A percentile compares a stretch with the other conserved stretches of the same genome.
Conservation (phyloP, 805 yeast species). For the Lipomyces chichibuensis region DNA sequence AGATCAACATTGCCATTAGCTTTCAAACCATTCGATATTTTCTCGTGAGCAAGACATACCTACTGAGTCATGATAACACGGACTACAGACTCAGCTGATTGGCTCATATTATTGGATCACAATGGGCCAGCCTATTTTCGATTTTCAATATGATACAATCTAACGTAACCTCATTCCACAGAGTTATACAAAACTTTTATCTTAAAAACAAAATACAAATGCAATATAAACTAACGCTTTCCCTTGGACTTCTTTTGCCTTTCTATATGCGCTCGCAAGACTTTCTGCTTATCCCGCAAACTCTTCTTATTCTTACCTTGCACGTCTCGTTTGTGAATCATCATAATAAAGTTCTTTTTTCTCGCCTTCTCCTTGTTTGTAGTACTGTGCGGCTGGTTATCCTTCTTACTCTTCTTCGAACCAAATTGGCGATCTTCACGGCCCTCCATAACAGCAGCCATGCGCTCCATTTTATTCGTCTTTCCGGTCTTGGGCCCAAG, state of each 20-base stretch:
- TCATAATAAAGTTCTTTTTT: conserved; percentile 98
- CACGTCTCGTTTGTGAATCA: conserved; percentile 92
- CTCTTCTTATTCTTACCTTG: conserved; percentile 93
- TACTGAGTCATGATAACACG: no score
- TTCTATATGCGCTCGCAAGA: conserved; percentile 79
- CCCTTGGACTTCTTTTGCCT: conserved; percentile 75
- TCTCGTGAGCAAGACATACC: no score
- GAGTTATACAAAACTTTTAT: not conserved
- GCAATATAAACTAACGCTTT: conserved; percentile 1
- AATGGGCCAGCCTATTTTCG: not conserved
- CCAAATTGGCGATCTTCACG: conserved; percentile 93
- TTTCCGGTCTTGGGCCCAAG: conserved; percentile 80
- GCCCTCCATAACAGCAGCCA: conserved; percentile 86
- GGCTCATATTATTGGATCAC: no score
- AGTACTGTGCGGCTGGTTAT: conserved; percentile 77
- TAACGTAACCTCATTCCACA: not conserved
- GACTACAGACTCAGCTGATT: no score
- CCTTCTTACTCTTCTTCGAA: conserved; percentile 75
- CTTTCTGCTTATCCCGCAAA: conserved; percentile 85
- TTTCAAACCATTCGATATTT: no score
- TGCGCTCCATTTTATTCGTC: conserved; percentile 85
- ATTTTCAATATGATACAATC: not conserved
- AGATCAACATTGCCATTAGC: no score
- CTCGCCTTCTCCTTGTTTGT: conserved; percentile 95
- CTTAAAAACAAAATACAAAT: not conserved